A percentile compares a stretch with the other conserved stretches of the same genome.
These are phyloP conservation scores for Pichia sp. DNA, from an alignment of 1,139 yeast genomes.

Conservation along the genomic window DNA sequence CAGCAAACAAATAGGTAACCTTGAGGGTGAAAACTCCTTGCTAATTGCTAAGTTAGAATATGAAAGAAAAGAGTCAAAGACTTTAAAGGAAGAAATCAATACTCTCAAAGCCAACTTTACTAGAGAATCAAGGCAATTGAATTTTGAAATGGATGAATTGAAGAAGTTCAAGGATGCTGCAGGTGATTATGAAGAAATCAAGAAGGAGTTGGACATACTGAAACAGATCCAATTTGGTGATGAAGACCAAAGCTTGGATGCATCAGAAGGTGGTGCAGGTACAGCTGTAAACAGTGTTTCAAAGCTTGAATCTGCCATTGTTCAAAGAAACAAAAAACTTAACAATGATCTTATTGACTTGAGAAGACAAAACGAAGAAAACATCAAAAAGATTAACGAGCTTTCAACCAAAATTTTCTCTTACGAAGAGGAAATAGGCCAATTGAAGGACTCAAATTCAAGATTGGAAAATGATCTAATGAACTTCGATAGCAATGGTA, in stretches of 20 bases:
- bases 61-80: slow-evolving; percentile 37
- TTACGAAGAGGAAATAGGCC: slow-evolving; percentile 37
- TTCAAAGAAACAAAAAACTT: slow-evolving; percentile 58
- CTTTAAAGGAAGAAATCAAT: slow-evolving; percentile 34
- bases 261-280: slow-evolving; percentile 20
- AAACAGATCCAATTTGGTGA: slow-evolving; percentile 73
- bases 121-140: slow-evolving; percentile 47
- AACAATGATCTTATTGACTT: slow-evolving; percentile 56
- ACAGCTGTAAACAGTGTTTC: slow-evolving; percentile 20
- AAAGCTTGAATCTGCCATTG: slow-evolving; percentile 44
- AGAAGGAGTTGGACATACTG: slow-evolving; percentile 66
- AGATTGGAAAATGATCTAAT: slow-evolving; percentile 71
- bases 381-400: slow-evolving; percentile 31
- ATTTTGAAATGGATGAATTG: slow-evolving; percentile 48
- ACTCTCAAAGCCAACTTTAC: slow-evolving; percentile 14
- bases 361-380: slow-evolving; percentile 49
- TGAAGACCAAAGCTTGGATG: slow-evolving; percentile 18
- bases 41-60: slow-evolving; percentile 62
- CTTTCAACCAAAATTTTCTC: slow-evolving; percentile 42
- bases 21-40: slow-evolving; percentile 65
- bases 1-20: slow-evolving; percentile 45
- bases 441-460: slow-evolving; percentile 43
- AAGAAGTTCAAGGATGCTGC: slow-evolving; percentile 45
- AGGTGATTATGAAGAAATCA: slow-evolving; percentile 71
- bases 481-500: slow-evolving; percentile 36